A percentile compares a stretch with the other conserved stretches of the same genome.
These are phyloP conservation scores for Mycena vulgaris DNA, from an alignment of 768 basidiomycete genomes.

Conservation along the genomic window DNA sequence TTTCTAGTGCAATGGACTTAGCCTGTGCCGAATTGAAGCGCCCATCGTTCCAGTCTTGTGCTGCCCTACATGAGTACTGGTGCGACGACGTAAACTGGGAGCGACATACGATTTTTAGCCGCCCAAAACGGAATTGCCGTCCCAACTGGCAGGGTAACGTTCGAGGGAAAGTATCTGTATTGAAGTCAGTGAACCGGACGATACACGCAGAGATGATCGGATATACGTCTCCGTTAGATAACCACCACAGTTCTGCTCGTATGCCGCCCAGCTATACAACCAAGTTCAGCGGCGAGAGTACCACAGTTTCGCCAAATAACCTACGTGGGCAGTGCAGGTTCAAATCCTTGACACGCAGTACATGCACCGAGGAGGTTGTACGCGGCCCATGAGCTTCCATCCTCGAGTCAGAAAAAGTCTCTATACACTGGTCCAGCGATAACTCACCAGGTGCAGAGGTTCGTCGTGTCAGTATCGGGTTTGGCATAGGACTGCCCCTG, in stretches of 20 bases:
- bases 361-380: constrained; percentile 72
- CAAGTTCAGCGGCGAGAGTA: background rate
- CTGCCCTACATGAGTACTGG: constrained; percentile 45
- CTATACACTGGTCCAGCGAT: background rate
- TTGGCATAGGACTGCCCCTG: constrained; percentile 37
- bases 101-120: constrained; percentile 59
- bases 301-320: constrained; percentile 29
- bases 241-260: constrained; percentile 29
- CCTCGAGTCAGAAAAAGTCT: background rate
- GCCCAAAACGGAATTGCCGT: constrained; percentile 66
- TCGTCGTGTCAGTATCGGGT: constrained; percentile 44
- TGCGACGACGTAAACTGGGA: background rate
- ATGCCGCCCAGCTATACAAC: constrained; percentile 42
- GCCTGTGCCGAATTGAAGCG: constrained; percentile 30
- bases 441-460: constrained; percentile 57
- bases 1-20: constrained; percentile 2
- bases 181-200: background rate
- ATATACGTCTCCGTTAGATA: constrained; percentile 34
- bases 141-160: constrained; percentile 48
- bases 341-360: constrained; percentile 61
- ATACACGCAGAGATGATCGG: constrained; percentile 6
- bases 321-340: constrained; percentile 46
- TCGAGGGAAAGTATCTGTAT: constrained; percentile 59
- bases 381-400: constrained; percentile 66
- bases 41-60: constrained; percentile 50